Conservation (phyloP, 1,139 yeast genomes). For the Debaryomycetaceae sp. region DNA sequence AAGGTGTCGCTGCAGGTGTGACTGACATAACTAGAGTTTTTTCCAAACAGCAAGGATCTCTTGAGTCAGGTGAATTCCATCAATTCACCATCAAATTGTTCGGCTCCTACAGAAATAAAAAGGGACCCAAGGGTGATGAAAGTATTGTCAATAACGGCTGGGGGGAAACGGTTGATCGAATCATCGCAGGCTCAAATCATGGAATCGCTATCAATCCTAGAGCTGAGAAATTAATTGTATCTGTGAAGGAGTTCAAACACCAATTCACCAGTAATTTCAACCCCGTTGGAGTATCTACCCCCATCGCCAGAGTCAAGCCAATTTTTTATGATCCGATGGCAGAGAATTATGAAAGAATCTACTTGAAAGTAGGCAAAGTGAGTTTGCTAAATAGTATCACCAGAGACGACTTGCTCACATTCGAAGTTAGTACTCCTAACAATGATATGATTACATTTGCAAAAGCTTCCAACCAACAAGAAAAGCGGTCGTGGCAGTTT, state of each 20-base stretch:
- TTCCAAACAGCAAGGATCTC: constrained; percentile 59
- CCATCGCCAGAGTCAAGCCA: constrained; percentile 61
- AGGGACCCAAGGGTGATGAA: constrained; percentile 19
- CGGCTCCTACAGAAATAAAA: constrained; percentile 58
- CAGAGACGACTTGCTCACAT: constrained; percentile 42
- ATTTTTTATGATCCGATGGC: constrained; percentile 63
- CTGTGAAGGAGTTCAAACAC: constrained; percentile 72
- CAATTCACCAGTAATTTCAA: constrained; percentile 41
- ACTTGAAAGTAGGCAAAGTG: constrained; percentile 55
- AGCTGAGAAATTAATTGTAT: constrained; percentile 67
- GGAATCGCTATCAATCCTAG: constrained; percentile 84
- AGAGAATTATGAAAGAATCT: constrained; percentile 56
- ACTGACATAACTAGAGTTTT: constrained; percentile 81
- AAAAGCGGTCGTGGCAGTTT: constrained; percentile 61
- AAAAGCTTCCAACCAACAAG: constrained; percentile 65
- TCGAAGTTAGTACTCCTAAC: constrained; percentile 46
- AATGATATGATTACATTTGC: constrained; percentile 53
- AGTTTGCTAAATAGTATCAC: constrained; percentile 26
- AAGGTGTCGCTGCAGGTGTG: constrained; percentile 88
- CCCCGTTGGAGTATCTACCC: constrained; percentile 40
- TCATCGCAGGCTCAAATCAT: constrained; percentile 68
- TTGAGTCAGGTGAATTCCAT: constrained; percentile 61
- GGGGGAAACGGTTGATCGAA: constrained; percentile 84
- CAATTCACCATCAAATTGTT: constrained; percentile 70
- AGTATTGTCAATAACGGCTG: constrained; percentile 63